phyloP scores from a whole-genome alignment of 2,329 filamentous ascomycete species.

The Xylaria multiplex region DNA sequence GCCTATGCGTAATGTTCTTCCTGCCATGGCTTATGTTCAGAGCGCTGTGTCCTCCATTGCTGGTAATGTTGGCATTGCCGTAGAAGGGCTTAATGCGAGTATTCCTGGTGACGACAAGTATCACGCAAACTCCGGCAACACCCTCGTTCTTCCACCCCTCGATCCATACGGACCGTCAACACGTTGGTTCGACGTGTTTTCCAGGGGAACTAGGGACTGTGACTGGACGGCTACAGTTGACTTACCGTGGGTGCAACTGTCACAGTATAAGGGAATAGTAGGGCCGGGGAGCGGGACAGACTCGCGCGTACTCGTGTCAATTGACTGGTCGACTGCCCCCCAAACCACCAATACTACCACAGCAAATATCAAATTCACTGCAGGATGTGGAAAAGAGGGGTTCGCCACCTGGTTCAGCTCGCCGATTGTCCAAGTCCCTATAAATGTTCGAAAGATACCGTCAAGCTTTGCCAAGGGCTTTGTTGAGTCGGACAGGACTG shows the following conservation, averaged over 20 bases:
- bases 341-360: conserved; percentile 52
- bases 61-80: conserved; percentile 70
- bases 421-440: conserved; percentile 64
- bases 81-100: conserved; percentile 73
- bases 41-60: conserved; percentile 65
- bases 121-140: conserved; percentile 64
- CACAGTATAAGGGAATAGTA: conserved; percentile 60
- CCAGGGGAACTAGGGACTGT: conserved; percentile 64
- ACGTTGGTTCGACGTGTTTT: conserved; percentile 72
- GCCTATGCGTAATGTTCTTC: conserved; percentile 75
- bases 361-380: conserved; percentile 63
- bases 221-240: conserved; percentile 62
- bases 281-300: conserved; percentile 59
- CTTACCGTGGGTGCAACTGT: conserved; percentile 62
- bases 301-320: conserved; percentile 61
- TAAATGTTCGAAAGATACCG: conserved; percentile 61
- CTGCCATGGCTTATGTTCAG: conserved; percentile 69
- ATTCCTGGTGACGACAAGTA: conserved; percentile 74
- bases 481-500: conserved; percentile 68
- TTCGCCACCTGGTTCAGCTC: conserved; percentile 47
- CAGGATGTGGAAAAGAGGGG: conserved; percentile 46
- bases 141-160: conserved; percentile 64
- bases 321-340: conserved; percentile 64
- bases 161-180: conserved; percentile 66
- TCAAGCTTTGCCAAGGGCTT: conserved; percentile 66